These are phyloP conservation scores for Leucocoprinus sp. DNA, from an alignment of 768 basidiomycete species.

Conservation along the genomic window DNA sequence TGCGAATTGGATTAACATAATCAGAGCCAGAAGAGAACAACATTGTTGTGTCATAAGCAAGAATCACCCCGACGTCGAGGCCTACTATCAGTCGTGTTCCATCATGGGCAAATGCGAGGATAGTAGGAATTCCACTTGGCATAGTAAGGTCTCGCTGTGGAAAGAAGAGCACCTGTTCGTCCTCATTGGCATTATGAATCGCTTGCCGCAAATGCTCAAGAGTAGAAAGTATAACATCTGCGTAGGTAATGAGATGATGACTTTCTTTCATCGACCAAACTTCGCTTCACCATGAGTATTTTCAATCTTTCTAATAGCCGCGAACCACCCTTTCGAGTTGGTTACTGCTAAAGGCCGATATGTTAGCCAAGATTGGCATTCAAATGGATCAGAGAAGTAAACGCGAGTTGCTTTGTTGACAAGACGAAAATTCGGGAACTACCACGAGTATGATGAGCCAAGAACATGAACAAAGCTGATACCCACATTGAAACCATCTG, in stretches of 20 bases:
- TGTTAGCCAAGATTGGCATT: slow-evolving; percentile 27
- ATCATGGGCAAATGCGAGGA: slow-evolving; percentile 47
- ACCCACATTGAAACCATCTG: slow-evolving; percentile 40
- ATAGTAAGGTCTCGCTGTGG: slow-evolving; percentile 45
- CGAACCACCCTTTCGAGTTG: slow-evolving; percentile 63
- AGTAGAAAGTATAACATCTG: slow-evolving; percentile 57
- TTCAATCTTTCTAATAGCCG: slow-evolving; percentile 37
- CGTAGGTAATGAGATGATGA: background rate
- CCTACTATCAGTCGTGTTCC: slow-evolving; percentile 56
- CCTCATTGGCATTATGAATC: slow-evolving; percentile 35
- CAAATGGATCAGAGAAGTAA: slow-evolving; percentile 49
- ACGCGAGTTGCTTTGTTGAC: slow-evolving; percentile 60
- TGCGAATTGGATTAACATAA: slow-evolving; percentile 38
- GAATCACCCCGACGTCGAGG: slow-evolving; percentile 48
- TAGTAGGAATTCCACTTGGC: slow-evolving; percentile 37
- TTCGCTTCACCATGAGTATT: slow-evolving; percentile 29
- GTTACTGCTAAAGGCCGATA: slow-evolving; percentile 51
- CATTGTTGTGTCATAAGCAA: slow-evolving; percentile 48
- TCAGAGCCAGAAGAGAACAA: slow-evolving; percentile 40
- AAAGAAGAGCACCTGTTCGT: slow-evolving; percentile 31
- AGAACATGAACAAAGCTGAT: background rate
- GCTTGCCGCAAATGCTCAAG: slow-evolving; percentile 52
- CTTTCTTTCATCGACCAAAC: slow-evolving; percentile 4
- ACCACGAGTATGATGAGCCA: background rate
- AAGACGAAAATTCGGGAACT: slow-evolving; percentile 44